phyloP scores from a whole-genome alignment of 139 green algal genomes.

The Chlorella vulgaris region DNA sequence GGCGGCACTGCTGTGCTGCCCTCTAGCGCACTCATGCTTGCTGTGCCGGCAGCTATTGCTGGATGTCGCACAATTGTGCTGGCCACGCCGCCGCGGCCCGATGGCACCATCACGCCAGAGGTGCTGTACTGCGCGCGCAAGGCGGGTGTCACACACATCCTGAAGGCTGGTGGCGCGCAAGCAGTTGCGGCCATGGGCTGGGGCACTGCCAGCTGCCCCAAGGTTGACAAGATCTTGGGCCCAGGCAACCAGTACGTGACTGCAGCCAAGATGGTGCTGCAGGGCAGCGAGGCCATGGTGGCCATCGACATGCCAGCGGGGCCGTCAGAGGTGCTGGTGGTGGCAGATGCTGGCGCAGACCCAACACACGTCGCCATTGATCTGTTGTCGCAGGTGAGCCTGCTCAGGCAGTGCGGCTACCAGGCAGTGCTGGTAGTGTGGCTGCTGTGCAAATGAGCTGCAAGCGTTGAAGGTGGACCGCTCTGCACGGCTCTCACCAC shows the following conservation, averaged over 20 bases:
- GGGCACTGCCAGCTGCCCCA: conserved; percentile 92
- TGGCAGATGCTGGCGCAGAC: conserved; percentile 86
- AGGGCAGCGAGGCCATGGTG: conserved; percentile 95
- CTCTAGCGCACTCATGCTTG: conserved; percentile 94
- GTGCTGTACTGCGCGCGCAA: conserved; percentile 96
- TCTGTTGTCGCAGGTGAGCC: conserved; percentile 85
- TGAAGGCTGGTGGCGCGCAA: conserved; percentile 94
- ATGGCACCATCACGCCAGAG: conserved; percentile 80
- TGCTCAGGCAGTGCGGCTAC: not conserved
- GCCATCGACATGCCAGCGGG: conserved; percentile 98
- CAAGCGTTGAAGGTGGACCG: no score
- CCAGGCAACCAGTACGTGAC: conserved; percentile 95
- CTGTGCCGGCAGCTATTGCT: conserved; percentile 86
- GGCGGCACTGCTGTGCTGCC: conserved; percentile 97
- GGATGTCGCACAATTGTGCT: conserved; percentile 95
- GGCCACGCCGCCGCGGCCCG: conserved; percentile 88
- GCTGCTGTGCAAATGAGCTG: no score
- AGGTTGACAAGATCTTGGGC: conserved; percentile 93
- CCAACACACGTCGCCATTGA: conserved; percentile 89
- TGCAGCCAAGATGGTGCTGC: conserved; percentile 93
- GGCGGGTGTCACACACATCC: conserved; percentile 94
- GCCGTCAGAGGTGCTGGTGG: conserved; percentile 90
- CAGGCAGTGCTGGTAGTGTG: not conserved
- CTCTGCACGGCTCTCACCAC: no score
- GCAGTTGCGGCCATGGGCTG: conserved; percentile 97